A percentile compares a stretch with the other conserved stretches of the same genome.
phyloP scores from a whole-genome alignment of 768 basidiomycete genomes.

The Boletellus ananas region DNA sequence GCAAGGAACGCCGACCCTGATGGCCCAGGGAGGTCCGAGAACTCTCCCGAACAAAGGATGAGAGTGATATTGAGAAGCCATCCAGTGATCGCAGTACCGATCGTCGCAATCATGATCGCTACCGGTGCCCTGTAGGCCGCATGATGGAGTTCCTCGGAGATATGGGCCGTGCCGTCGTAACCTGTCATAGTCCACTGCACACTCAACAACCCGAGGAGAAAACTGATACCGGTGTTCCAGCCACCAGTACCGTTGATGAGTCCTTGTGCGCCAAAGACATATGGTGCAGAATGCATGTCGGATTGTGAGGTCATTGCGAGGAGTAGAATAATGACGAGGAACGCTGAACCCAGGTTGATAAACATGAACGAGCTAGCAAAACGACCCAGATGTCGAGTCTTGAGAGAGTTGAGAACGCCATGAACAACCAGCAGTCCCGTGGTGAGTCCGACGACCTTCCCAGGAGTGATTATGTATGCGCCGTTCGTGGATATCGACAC shows the following conservation, averaged over 20 bases:
- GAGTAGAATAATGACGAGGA: slow-evolving; percentile 42
- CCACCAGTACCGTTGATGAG: slow-evolving; percentile 44
- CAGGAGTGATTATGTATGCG: slow-evolving; percentile 33
- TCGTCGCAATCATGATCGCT: slow-evolving; percentile 42
- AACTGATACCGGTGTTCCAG: slow-evolving; percentile 17
- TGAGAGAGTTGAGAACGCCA: slow-evolving; percentile 44
- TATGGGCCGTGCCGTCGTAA: slow-evolving; percentile 24
- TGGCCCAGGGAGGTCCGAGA: slow-evolving; percentile 46
- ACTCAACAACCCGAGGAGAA: slow-evolving; percentile 44
- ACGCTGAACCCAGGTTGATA: slow-evolving; percentile 41
- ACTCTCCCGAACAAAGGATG: slow-evolving; percentile 52
- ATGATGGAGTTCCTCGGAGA: slow-evolving; percentile 46
- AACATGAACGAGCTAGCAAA: slow-evolving; percentile 39
- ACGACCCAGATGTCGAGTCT: slow-evolving; percentile 33
- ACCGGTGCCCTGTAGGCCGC: slow-evolving; percentile 46
- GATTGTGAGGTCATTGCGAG: slow-evolving; percentile 40
- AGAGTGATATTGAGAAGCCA: slow-evolving; percentile 64
- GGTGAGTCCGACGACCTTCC: slow-evolving; percentile 40
- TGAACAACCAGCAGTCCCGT: slow-evolving; percentile 38
- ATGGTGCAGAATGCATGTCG: slow-evolving; percentile 54
- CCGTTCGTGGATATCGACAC: slow-evolving; percentile 25
- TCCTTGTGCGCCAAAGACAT: slow-evolving; percentile 49
- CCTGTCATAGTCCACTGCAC: slow-evolving; percentile 46
- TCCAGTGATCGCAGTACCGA: slow-evolving; percentile 47
- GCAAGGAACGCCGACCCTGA: slow-evolving; percentile 54